Percentiles rank a stretch among this genome's conserved stretches.
Evolutionary conservation across 257 asterid species (phyloP).

Genomic region (Eucommia ulmoides): DNA sequence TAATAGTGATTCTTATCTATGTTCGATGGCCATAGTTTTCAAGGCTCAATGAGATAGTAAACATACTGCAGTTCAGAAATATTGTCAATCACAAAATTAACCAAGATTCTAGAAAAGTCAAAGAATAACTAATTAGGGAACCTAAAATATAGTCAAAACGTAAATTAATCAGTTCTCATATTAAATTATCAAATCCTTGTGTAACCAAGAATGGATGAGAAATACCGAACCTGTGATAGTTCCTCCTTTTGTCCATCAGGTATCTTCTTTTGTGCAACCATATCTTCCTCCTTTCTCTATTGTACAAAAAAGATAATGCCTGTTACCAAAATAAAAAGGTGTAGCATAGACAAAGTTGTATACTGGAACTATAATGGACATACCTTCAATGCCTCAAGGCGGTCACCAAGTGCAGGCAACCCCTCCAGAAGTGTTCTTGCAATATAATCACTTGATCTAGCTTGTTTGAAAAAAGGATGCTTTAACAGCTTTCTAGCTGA

Average conservation of each 20-base stretch:
- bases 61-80: too few relatives aligned
- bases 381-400: conserved; percentile 17
- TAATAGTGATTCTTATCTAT: too few relatives aligned
- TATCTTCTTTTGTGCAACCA: conserved; percentile 9
- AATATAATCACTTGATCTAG: conserved; percentile 15
- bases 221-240: conserved; percentile 16
- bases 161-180: neutral
- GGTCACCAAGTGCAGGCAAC: conserved; percentile 18
- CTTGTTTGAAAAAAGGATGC: conserved; percentile 22
- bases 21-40: too few relatives aligned
- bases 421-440: conserved; percentile 15
- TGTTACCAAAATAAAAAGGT: neutral
- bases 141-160: too few relatives aligned
- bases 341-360: neutral
- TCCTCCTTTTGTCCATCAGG: conserved; percentile 21
- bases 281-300: conserved; percentile 16
- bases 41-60: too few relatives aligned
- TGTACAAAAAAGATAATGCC: neutral
- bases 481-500: conserved; percentile 18
- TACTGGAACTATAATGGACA: neutral
- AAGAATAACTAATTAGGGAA: too few relatives aligned
- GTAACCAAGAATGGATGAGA: neutral
- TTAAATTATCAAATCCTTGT: neutral
- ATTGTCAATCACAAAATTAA: too few relatives aligned
- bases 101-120: too few relatives aligned